Conservation (phyloP, 2,329 filamentous ascomycete species). For the Herpotrichia juniperi region DNA sequence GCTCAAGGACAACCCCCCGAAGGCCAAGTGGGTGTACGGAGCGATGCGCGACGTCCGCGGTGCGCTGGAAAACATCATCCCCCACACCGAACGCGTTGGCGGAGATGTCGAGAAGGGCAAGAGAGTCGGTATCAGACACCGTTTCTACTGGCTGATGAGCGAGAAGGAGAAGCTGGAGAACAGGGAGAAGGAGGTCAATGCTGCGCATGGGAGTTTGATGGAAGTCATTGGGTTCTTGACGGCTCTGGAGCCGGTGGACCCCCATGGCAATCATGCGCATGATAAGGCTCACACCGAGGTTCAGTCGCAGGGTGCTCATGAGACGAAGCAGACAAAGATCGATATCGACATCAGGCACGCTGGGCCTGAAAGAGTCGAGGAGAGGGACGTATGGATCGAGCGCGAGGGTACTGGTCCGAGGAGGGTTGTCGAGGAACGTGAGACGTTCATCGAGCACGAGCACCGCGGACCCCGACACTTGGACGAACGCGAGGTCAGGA, state of each 20-base stretch:
- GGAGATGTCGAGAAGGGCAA: conserved; percentile 41
- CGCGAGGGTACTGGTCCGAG: conserved; percentile 26
- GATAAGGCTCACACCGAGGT: conserved; percentile 10
- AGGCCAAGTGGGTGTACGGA: conserved; percentile 47
- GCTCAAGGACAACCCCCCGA: conserved; percentile 42
- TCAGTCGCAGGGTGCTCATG: conserved; percentile 1
- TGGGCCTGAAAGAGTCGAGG: conserved; percentile 16
- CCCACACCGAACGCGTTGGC: conserved; percentile 43
- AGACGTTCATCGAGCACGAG: conserved; percentile 22
- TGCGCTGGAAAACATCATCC: conserved; percentile 45
- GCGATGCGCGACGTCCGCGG: conserved; percentile 44
- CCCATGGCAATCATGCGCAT: conserved; percentile 19
- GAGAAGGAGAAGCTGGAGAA: conserved; percentile 48
- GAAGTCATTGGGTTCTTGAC: conserved; percentile 45
- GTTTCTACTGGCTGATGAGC: conserved; percentile 46
- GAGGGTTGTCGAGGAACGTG: conserved; percentile 25
- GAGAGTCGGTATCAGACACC: conserved; percentile 43
- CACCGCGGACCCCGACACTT: conserved; percentile 15
- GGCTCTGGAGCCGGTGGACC: conserved; percentile 37
- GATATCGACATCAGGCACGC: conserved; percentile 34
- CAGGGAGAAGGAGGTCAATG: conserved; percentile 41
- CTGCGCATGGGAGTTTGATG: conserved; percentile 40
- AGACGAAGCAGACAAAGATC: conserved; percentile 16
- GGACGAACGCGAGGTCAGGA: conserved; percentile 17
- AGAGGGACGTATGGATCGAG: conserved; percentile 37